Conservation (phyloP, 2,329 filamentous ascomycete genomes). For the Aspergillus uvarum region DNA sequence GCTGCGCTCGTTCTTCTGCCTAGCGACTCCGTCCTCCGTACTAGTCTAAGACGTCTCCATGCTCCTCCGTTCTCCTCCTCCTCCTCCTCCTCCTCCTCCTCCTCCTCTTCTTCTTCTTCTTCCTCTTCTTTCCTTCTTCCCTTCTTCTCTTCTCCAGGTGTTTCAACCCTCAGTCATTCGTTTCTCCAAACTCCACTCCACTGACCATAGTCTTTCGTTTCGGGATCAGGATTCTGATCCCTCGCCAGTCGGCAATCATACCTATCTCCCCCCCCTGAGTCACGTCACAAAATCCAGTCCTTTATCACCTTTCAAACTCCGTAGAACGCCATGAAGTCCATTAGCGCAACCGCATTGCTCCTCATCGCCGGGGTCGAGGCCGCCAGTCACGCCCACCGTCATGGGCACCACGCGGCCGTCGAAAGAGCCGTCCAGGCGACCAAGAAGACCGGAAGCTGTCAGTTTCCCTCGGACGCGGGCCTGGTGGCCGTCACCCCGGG, state of each 20-base stretch:
- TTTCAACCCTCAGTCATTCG: conserved; percentile 25
- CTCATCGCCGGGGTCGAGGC: conserved; percentile 39
- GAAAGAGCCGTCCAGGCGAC: conserved; percentile 39
- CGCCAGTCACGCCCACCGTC: conserved; percentile 27
- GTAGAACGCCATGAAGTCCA: conserved; percentile 35
- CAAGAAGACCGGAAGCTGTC: conserved; percentile 59
- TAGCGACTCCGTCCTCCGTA: no score
- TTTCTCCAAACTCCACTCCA: conserved; percentile 19
- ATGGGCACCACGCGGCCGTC: conserved; percentile 21
- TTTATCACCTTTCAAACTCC: neutral
- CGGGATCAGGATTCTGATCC: neutral
- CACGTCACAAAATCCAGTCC: conserved; percentile 3
- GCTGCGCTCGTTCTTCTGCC: conserved; percentile 1
- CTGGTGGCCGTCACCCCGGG: conserved; percentile 67
- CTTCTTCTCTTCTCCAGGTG: conserved; percentile 15
- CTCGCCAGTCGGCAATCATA: neutral
- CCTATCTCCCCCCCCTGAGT: conserved; percentile 6
- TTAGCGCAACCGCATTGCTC: conserved; percentile 37
- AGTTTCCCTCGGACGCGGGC: conserved; percentile 66
- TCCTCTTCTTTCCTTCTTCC: conserved; percentile 1
- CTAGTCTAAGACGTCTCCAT: neutral
- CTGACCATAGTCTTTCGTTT: conserved; percentile 26
- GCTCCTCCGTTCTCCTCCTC: neutral
- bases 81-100: neutral
- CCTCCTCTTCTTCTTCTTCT: neutral